A percentile compares a stretch with the other conserved stretches of the same genome.
Evolutionary conservation across 2,329 filamentous ascomycete species (phyloP).

Genomic region (Curvularia sp.): DNA sequence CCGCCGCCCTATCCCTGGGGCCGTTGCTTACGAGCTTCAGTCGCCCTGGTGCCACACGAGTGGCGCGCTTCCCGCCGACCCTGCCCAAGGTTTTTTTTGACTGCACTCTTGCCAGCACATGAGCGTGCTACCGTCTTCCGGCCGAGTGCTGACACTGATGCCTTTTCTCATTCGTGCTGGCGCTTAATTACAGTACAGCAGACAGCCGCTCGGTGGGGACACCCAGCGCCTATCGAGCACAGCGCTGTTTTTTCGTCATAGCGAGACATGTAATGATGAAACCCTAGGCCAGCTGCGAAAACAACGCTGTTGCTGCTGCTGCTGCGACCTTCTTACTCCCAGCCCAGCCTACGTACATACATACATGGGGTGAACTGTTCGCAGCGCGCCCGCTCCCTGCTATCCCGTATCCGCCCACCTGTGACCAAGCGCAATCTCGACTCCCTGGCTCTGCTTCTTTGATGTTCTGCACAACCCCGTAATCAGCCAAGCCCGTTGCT

Average conservation of each 20-base stretch:
- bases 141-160: not conserved
- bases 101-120: slow-evolving; percentile 1
- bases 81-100: not conserved
- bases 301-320: too few species aligned
- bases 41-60: not conserved
- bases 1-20: not conserved
- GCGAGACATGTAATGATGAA: not conserved
- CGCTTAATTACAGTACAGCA: too few species aligned
- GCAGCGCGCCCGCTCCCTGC: not conserved
- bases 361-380: slow-evolving; percentile 5
- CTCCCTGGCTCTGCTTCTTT: not conserved
- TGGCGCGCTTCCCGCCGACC: slow-evolving; percentile 1
- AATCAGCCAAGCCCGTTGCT: not conserved
- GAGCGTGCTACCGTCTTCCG: not conserved
- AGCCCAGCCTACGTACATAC: not conserved
- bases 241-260: not conserved
- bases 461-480: not conserved
- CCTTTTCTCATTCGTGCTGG: not conserved
- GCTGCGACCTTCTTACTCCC: too few species aligned
- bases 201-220: too few species aligned
- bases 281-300: not conserved
- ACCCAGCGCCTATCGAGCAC: not conserved
- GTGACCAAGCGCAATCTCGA: not conserved
- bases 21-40: not conserved
- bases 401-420: not conserved